phyloP scores from a whole-genome alignment of 257 asterid genomes.

The Rauvolfia tetraphylla region DNA sequence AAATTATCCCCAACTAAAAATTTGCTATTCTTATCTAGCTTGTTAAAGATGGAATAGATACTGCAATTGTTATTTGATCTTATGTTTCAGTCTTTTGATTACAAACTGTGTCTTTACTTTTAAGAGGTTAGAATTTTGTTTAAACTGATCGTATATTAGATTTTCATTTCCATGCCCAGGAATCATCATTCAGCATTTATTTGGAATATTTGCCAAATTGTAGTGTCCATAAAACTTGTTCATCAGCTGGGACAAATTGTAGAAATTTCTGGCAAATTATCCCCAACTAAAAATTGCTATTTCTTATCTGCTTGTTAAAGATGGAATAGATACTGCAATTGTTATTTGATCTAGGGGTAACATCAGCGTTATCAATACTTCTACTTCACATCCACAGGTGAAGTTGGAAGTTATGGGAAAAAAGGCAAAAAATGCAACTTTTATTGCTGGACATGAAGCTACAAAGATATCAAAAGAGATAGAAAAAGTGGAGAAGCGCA shows the following conservation, averaged over 20 bases:
- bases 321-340: background rate
- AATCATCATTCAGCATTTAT: background rate
- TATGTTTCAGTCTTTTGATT: background rate
- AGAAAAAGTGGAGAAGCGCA: constrained; percentile 90
- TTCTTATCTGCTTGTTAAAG: background rate
- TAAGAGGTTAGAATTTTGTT: background rate
- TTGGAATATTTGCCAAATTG: background rate
- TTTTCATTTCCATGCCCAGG: background rate
- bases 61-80: background rate
- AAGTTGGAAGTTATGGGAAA: constrained; percentile 91
- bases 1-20: background rate
- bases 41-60: background rate
- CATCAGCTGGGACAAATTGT: background rate
- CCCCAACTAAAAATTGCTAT: background rate
- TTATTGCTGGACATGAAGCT: constrained; percentile 88
- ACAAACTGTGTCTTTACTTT: background rate
- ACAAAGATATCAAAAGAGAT: constrained; percentile 85
- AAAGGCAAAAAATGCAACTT: constrained; percentile 84
- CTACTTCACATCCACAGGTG: constrained; percentile 39
- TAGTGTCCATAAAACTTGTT: background rate
- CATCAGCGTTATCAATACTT: background rate
- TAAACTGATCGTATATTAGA: background rate
- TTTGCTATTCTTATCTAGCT: background rate
- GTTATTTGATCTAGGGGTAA: background rate
- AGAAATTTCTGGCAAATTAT: background rate